Conservation (phyloP, 2,329 filamentous ascomycete genomes). For the Colletotrichum euphorbiae region DNA sequence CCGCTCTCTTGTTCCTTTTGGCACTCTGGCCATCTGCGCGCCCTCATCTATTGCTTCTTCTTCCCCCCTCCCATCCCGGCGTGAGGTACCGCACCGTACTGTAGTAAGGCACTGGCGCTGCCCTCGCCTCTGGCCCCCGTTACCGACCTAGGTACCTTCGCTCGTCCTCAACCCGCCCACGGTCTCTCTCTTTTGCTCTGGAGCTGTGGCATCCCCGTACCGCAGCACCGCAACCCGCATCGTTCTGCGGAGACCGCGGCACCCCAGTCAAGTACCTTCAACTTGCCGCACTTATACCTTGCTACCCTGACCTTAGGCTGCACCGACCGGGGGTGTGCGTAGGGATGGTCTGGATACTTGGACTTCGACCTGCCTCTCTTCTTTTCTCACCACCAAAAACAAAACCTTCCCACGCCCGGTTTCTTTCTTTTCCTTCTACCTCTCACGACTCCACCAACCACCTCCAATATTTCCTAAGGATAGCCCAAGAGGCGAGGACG, state of each 20-base stretch:
- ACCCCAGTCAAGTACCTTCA: conserved; percentile 33
- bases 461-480: conserved; percentile 44
- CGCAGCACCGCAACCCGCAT: conserved; percentile 12
- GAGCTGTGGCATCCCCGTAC: conserved; percentile 13
- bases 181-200: not conserved
- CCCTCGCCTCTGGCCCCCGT: no score
- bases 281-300: conserved; percentile 24
- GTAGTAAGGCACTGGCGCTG: no score
- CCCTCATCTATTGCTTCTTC: no score
- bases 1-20: no score
- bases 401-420: conserved; percentile 42
- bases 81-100: no score
- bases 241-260: conserved; percentile 32
- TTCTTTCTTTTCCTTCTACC: conserved; percentile 46
- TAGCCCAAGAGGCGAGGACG: conserved; percentile 41
- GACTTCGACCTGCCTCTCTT: conserved; percentile 41
- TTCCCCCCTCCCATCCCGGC: no score
- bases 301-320: conserved; percentile 20
- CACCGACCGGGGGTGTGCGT: conserved; percentile 33
- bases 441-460: conserved; percentile 51
- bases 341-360: conserved; percentile 30
- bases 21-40: no score
- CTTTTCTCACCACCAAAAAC: conserved; percentile 42
- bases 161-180: not conserved
- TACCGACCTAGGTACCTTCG: not conserved